Conservation (phyloP, 345 rosid species). For the Dipteronia sinensis region DNA sequence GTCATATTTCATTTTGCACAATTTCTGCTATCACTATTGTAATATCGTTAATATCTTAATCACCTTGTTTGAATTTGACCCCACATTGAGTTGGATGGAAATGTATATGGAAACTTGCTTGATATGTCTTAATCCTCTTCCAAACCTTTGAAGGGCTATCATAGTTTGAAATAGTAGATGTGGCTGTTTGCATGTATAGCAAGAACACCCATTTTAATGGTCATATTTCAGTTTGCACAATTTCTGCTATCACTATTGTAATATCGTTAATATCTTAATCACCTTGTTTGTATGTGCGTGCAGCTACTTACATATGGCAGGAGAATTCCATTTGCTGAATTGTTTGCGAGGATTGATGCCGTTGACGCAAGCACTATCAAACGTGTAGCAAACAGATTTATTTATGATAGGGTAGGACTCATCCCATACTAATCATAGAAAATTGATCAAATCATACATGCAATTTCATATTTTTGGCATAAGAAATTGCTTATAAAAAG, state of each 20-base stretch:
- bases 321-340: slow-evolving; percentile 85
- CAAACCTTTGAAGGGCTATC: background rate
- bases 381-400: slow-evolving; percentile 88
- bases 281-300: slow-evolving; percentile 21
- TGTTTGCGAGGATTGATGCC: slow-evolving; percentile 92
- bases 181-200: background rate
- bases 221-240: background rate
- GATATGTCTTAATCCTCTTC: no score
- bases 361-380: slow-evolving; percentile 83
- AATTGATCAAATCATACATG: background rate
- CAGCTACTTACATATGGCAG: slow-evolving; percentile 97
- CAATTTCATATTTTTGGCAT: background rate
- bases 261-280: background rate
- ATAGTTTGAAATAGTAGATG: background rate
- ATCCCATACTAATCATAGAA: background rate
- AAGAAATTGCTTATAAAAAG: background rate
- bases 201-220: background rate
- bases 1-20: background rate
- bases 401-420: slow-evolving; percentile 74
- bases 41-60: background rate
- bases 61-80: no score
- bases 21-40: background rate
- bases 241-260: background rate
- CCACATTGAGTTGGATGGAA: no score
- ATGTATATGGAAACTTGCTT: no score